Base-by-base conservation (phyloP, 202 grass and related monocot species). In the Zoysia matrella region DNA sequence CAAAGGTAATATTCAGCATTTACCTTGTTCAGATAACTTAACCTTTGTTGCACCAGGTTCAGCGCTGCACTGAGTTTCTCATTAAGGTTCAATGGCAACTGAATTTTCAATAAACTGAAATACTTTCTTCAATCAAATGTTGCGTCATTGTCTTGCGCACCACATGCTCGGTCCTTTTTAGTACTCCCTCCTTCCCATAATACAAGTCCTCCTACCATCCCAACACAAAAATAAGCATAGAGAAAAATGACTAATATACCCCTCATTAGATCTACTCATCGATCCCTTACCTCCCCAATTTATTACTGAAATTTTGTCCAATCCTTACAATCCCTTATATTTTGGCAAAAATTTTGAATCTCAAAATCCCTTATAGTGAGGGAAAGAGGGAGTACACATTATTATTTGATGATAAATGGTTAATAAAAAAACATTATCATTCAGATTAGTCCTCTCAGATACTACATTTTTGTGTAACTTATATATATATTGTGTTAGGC, bases 1-100 rank as follows among this genome's bases (percentile, higher is more conserved):
- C 86, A 18, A 98, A 98, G 89, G 95, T 98, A 90, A 30, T 14
- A 30, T 60, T 83, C 46, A 75, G 2, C 8, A 41, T 54, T 75
- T 72, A 57, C 6, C 15, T 8, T 52, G 0, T 80, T 75, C 67
- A 44, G 48, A 48, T 82, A 51, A 77, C 50, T 60, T 46, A 5
- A 53, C 67, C 39, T 46, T 43, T 82, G 1, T 60, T 73, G 61
- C 44, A 13, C 48, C 11, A 12, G 66, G 51, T 11, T 64, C 39
- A 83, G 54, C 30, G 30, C 30, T 51, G 47, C 14, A 86, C 44
- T 10, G 54, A 71, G 46, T 72, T 86, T 47, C 16, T 48, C 15
- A 69, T 72, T 47, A 40, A 49, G 16, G 22, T 45, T 60, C 46
- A 69, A 18, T 11, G 15, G 0, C 16, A 62, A 41, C 30, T 36